phyloP scores from a whole-genome alignment of 345 rosid genomes.

The Noccaea caerulescens region DNA sequence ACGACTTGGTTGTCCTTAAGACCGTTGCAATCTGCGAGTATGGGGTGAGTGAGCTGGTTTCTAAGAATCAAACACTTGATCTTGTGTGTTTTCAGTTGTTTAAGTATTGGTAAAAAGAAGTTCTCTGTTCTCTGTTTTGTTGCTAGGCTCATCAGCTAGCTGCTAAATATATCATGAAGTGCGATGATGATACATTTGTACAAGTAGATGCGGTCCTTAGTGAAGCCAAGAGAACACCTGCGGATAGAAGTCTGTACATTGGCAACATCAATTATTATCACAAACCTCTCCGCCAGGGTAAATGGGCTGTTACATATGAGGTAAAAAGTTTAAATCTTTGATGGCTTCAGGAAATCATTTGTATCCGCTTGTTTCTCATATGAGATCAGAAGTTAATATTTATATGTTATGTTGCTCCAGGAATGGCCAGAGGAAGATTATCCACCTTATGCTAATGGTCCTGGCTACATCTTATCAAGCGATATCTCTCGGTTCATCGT shows the following conservation, averaged over 20 bases:
- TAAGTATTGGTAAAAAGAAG: slow-evolving; percentile 2
- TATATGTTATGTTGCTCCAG: slow-evolving; percentile 36
- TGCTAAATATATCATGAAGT: slow-evolving; percentile 78
- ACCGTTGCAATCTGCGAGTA: slow-evolving; percentile 90
- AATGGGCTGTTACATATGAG: slow-evolving; percentile 95
- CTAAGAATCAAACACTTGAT: slow-evolving; percentile 8
- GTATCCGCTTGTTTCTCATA: background rate
- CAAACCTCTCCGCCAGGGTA: slow-evolving; percentile 81
- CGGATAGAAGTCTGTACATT: slow-evolving; percentile 61
- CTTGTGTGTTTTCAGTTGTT: background rate
- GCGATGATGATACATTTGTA: slow-evolving; percentile 87
- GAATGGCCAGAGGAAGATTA: slow-evolving; percentile 96
- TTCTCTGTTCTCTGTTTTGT: slow-evolving; percentile 25
- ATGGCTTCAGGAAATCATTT: background rate
- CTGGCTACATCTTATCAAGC: slow-evolving; percentile 76
- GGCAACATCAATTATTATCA: slow-evolving; percentile 87
- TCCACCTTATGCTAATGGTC: slow-evolving; percentile 94
- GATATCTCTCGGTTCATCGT: slow-evolving; percentile 70
- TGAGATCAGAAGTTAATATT: background rate
- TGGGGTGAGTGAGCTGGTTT: slow-evolving; percentile 55
- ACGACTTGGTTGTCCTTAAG: slow-evolving; percentile 78
- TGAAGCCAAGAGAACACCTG: slow-evolving; percentile 59
- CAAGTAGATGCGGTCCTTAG: slow-evolving; percentile 66
- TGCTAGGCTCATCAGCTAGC: slow-evolving; percentile 56
- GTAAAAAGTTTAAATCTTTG: slow-evolving; percentile 38